Evolutionary conservation across 345 rosid species (phyloP).

Genomic region (Triadica sebifera): DNA sequence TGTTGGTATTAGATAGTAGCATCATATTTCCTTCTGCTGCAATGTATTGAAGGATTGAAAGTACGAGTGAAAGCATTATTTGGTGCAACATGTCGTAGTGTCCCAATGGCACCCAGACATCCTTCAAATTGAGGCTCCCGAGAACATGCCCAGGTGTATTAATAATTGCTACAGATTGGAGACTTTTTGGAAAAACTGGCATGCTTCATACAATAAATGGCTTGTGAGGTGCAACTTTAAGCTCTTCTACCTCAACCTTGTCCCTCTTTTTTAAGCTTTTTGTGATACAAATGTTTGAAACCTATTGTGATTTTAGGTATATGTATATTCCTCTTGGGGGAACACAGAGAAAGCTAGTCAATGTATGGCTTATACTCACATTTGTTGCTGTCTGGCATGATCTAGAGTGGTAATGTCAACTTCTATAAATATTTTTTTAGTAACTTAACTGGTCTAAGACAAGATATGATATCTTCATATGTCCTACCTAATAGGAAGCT

Average conservation of each 20-base stretch:
- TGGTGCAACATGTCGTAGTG: slow-evolving; percentile 62
- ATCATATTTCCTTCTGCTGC: slow-evolving; percentile 80
- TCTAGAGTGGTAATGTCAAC: slow-evolving; percentile 73
- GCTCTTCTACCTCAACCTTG: slow-evolving; percentile 10
- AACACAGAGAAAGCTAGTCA: slow-evolving; percentile 72
- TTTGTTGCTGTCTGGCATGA: slow-evolving; percentile 98
- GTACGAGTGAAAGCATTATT: slow-evolving; percentile 71
- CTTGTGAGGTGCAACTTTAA: slow-evolving; percentile 68
- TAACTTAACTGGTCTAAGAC: neutral
- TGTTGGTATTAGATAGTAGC: slow-evolving; percentile 63
- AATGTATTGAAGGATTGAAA: slow-evolving; percentile 83
- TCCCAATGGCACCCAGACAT: slow-evolving; percentile 93
- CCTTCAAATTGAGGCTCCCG: slow-evolving; percentile 81
- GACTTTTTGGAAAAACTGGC: slow-evolving; percentile 98
- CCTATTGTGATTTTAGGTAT: slow-evolving; percentile 50
- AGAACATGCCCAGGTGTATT: slow-evolving; percentile 90
- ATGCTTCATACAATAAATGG: slow-evolving; percentile 97
- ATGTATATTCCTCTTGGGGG: slow-evolving; percentile 98
- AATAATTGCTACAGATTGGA: slow-evolving; percentile 88
- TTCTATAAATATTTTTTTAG: neutral
- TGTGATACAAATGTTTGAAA: slow-evolving; percentile 6
- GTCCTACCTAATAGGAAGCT: slow-evolving; percentile 57
- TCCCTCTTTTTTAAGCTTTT: neutral
- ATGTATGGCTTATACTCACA: slow-evolving; percentile 87
- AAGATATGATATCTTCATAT: neutral